Evolutionary conservation across 2,329 filamentous ascomycete genomes (phyloP).

Genomic region (Fusarium caatingaense): DNA sequence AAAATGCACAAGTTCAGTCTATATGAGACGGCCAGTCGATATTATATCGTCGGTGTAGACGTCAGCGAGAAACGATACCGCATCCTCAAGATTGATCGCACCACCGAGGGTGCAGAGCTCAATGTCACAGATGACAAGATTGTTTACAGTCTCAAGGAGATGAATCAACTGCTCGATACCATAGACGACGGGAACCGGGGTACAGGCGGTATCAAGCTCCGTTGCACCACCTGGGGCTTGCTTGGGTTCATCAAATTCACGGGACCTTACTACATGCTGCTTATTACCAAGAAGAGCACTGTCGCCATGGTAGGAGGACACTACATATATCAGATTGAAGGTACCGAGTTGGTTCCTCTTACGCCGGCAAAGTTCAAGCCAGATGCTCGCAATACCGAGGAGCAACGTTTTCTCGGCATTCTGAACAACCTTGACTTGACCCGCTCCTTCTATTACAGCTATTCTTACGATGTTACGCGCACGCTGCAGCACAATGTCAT

Average conservation of each 20-base stretch:
- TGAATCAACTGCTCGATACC: constrained; percentile 91
- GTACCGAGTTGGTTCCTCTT: constrained; percentile 89
- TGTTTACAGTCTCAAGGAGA: constrained; percentile 90
- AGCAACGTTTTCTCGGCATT: constrained; percentile 88
- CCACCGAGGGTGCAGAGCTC: constrained; percentile 78
- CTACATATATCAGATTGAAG: constrained; percentile 95
- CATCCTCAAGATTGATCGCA: constrained; percentile 94
- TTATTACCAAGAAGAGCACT: constrained; percentile 95
- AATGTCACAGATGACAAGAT: constrained; percentile 94
- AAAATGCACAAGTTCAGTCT: constrained; percentile 97
- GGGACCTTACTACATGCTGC: constrained; percentile 94
- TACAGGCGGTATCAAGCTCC: constrained; percentile 88
- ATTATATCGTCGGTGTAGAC: constrained; percentile 94
- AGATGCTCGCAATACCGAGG: constrained; percentile 85
- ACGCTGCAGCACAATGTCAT: constrained; percentile 94
- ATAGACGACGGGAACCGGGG: constrained; percentile 95
- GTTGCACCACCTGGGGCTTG: constrained; percentile 91
- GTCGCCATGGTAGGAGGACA: constrained; percentile 97
- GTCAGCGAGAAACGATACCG: constrained; percentile 89
- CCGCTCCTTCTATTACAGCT: constrained; percentile 96
- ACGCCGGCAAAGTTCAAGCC: constrained; percentile 80
- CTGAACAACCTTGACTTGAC: constrained; percentile 91
- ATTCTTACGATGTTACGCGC: constrained; percentile 94
- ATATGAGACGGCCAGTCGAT: constrained; percentile 93
- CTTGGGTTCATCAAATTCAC: constrained; percentile 97